Conservation (phyloP, 352 stramenopile genomes). For the Phytophthora tentaculata region DNA sequence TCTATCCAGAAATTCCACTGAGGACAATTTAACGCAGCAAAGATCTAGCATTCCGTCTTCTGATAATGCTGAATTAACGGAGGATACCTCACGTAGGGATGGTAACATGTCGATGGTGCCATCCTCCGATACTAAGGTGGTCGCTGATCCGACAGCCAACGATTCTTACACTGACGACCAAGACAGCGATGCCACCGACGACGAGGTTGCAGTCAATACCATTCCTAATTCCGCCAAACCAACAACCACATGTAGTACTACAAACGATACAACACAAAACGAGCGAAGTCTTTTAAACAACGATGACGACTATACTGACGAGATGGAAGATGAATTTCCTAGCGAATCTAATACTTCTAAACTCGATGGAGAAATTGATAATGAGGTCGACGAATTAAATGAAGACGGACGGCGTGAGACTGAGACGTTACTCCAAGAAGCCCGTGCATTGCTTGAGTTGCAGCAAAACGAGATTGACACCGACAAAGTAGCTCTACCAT, state of each 20-base stretch:
- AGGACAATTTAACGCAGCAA: slow-evolving; percentile 18
- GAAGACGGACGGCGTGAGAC: slow-evolving; percentile 43
- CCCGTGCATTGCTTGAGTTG: slow-evolving; percentile 38
- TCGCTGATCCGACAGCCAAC: neutral
- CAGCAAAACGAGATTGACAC: slow-evolving; percentile 16
- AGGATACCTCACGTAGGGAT: neutral
- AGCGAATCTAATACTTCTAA: slow-evolving; percentile 16
- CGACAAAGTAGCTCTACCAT: neutral
- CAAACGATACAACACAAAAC: neutral
- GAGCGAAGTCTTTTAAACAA: too few relatives aligned
- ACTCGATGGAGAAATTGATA: slow-evolving; percentile 9
- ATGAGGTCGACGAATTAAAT: slow-evolving; percentile 28
- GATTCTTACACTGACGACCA: slow-evolving; percentile 16
- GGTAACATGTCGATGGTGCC: slow-evolving; percentile 35
- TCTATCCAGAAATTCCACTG: neutral
- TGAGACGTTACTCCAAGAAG: slow-evolving; percentile 48
- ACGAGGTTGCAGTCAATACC: slow-evolving; percentile 1
- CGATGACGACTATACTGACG: slow-evolving; percentile 26
- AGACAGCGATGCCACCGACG: slow-evolving; percentile 11
- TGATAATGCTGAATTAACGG: slow-evolving; percentile 1
- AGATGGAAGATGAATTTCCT: slow-evolving; percentile 26
- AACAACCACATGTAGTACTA: neutral
- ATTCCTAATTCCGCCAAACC: neutral
- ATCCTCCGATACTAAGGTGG: slow-evolving; percentile 15
- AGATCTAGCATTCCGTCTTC: slow-evolving; percentile 36